Conservation (phyloP, 2,329 filamentous ascomycete genomes). For the Atkinsonella hypoxylon region DNA sequence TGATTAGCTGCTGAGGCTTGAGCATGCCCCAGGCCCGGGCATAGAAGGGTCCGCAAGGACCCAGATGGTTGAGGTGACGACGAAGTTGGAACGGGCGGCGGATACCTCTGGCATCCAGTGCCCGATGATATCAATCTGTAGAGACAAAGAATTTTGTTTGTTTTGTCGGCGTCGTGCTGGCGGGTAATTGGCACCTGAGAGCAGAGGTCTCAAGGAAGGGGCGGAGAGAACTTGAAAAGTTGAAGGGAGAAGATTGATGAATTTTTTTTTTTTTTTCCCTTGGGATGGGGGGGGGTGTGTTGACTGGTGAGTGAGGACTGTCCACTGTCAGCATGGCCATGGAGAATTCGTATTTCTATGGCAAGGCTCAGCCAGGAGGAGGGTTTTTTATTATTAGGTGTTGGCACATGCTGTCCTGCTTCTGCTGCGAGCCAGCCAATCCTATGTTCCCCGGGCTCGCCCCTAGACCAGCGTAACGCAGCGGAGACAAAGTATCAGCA, state of each 20-base stretch:
- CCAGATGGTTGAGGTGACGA: background rate
- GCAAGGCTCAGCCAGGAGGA: background rate
- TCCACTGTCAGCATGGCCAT: background rate
- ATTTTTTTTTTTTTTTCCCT: background rate
- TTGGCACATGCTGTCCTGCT: conserved; percentile 2
- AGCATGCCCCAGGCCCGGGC: background rate
- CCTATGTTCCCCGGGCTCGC: background rate
- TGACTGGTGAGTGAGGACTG: background rate
- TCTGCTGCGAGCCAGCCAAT: background rate
- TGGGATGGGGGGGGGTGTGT: background rate
- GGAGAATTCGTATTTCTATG: conserved; percentile 1
- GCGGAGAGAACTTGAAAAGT: background rate
- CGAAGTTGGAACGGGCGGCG: background rate
- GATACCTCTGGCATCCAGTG: background rate
- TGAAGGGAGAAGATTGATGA: background rate
- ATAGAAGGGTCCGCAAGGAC: background rate
- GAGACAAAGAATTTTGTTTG: background rate
- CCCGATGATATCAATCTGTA: background rate
- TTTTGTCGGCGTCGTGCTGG: background rate
- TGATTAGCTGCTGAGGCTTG: background rate
- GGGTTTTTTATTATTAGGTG: background rate
- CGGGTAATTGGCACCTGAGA: background rate
- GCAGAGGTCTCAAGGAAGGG: background rate
- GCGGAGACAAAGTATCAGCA: background rate
- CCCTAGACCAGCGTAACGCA: background rate